Evolutionary conservation across 2,329 filamentous ascomycete genomes (phyloP).

Genomic region (Sclerotinia nivalis): DNA sequence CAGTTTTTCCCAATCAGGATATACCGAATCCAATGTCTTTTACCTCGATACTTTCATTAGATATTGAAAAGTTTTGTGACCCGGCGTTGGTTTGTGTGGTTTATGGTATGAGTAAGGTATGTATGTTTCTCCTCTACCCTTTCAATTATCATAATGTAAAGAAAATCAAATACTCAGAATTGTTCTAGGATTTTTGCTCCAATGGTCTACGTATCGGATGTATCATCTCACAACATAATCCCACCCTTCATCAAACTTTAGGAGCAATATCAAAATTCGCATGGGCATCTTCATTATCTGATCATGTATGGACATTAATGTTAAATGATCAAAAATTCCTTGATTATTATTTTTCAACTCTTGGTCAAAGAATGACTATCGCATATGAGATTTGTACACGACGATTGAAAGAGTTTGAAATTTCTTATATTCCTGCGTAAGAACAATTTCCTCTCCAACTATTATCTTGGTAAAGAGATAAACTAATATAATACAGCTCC

Average conservation of each 20-base stretch:
- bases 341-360: slow-evolving; percentile 20
- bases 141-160: background rate
- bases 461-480: background rate
- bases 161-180: background rate
- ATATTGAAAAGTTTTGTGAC: slow-evolving; percentile 48
- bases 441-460: background rate
- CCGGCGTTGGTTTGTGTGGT: slow-evolving; percentile 47
- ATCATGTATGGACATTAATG: slow-evolving; percentile 25
- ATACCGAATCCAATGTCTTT: slow-evolving; percentile 45
- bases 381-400: slow-evolving; percentile 24
- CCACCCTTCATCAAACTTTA: slow-evolving; percentile 20
- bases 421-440: slow-evolving; percentile 24
- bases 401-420: slow-evolving; percentile 14
- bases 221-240: slow-evolving; percentile 33
- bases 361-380: slow-evolving; percentile 15
- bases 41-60: slow-evolving; percentile 51
- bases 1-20: slow-evolving; percentile 44
- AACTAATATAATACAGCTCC: slow-evolving; percentile 12
- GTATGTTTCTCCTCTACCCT: fast-evolving
- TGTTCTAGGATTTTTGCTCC: slow-evolving; percentile 46
- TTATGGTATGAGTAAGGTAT: slow-evolving; percentile 32
- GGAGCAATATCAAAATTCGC: slow-evolving; percentile 26
- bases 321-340: slow-evolving; percentile 25
- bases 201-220: slow-evolving; percentile 47
- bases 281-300: slow-evolving; percentile 27